Base-by-base conservation (phyloP, 495 filamentous ascomycete genomes). In the Talaromyces trachyspermus region DNA sequence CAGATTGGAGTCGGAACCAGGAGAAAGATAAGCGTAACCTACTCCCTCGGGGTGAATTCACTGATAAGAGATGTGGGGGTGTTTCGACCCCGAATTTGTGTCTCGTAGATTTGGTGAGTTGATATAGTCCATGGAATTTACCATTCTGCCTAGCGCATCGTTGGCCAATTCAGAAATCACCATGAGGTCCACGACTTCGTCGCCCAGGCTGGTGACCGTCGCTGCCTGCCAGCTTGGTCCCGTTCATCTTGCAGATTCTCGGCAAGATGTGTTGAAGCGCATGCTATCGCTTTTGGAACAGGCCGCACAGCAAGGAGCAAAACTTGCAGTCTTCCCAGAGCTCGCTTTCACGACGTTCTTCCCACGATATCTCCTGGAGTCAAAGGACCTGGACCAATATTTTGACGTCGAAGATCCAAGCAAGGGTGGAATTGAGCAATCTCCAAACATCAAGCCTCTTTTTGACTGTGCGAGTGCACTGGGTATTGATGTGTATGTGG, bases 341-440 rank as follows among this genome's bases (percentile, higher is more conserved):
- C 58, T 61, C 37, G 63, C 69, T 30, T 63, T 74, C 52, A 74
- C 69, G 9, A 75, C 70, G 1, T 75, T 75, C 61, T 74, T 74
- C 52, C 72, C 72, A 1, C 62, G 70, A 42, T 61, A 71, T 45
- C 52, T 71, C 23, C 40, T 56, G 27, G 53, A 61, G 20, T 55
- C 55, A 26, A 38, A 57, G 17, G 64, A 72, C 24, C 53, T 75
- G 2, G 69, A 68, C 43, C 39, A 49, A 10, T 75, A 59, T 54
- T 73, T 75, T 50, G 71, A 75, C 46, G 59, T 67, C 49, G 66
- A 54, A 26, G 65, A 72, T 43, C 38, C 38, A 14, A 22, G 5
- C 14, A 42, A 42, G 22, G 19, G 38, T 22, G 38, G 38, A 18
- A 58, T 65, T 33, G 50, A 61, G 4, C 54, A 57, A 7, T 52